Evolutionary conservation across 495 filamentous ascomycete genomes (phyloP), one percentile per base, ranked within the genome.

Genomic region (Penicillium parvum): DNA sequence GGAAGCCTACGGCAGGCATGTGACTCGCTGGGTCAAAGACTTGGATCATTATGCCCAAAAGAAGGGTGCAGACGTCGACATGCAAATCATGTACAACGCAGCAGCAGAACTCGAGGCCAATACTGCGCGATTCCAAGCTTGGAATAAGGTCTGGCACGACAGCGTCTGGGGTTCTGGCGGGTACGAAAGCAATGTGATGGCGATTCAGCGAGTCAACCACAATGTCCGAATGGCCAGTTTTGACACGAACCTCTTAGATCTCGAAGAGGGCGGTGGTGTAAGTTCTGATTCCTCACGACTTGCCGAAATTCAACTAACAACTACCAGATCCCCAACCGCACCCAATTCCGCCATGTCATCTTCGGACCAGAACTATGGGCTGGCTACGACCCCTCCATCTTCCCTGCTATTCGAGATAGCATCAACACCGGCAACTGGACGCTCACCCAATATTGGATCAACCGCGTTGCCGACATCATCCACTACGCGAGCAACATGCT

Each of bases 271-370:
- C 32, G 85, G 81, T 25, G 89, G 91, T 33, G 82, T 94, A 76
- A 63, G 69, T 66, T 16, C 19, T 21, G 9, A 19, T 29, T 34
- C 3, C 7, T 16, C 19, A 5, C 15, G 17, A n/a, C n/a, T 2
- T 23, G 4, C 12, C n/a, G 33, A 17, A 30, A 7, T 17, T 32
- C 9, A 32, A 40, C 53, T 59, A 41, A 58, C 19, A 21, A n/a
- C 23, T 18, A 30, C 10, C 47, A 92, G 85, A 72, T 95, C 19
- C 90, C 88, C 21, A 86, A 87, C 56, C 81, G 92, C 47, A 86
- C 86, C 17, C 94, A 96, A 68, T 98, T 88, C 73, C 95, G 92
- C 60, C 94, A 98, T 67, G 78, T 95, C 53, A 50, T 98, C 37
- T 92, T 88, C 53, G 90, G 82, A 0, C 92, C 92, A 10, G 78